Conservation (phyloP, 148 eudicot genomes). For the Agrostemma githago region DNA sequence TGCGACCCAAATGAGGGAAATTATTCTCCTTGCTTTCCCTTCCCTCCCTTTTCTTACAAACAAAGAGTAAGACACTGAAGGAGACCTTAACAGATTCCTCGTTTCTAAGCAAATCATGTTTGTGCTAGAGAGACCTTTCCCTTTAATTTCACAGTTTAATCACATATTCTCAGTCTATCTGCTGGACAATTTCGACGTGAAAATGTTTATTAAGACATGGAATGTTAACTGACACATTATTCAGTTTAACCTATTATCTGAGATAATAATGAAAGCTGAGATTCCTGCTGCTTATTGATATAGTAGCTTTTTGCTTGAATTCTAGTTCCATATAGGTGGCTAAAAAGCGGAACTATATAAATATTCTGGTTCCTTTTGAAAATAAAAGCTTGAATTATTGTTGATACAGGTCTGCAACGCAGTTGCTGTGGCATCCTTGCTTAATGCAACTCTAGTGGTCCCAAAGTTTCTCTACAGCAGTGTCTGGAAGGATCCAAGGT, state of each 20-base stretch:
- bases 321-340: not conserved
- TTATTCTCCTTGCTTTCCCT: not conserved
- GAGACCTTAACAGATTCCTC: not conserved
- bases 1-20: not conserved
- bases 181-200: conserved; percentile 5
- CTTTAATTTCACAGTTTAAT: not conserved
- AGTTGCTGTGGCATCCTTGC: conserved; percentile 83
- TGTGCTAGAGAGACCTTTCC: not conserved
- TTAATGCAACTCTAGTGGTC: conserved; percentile 84
- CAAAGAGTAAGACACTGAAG: not conserved
- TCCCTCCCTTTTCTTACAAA: not conserved
- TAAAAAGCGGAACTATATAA: not conserved
- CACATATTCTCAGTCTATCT: not conserved
- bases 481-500: conserved; percentile 98
- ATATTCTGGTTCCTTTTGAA: not conserved
- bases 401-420: conserved; percentile 83
- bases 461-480: conserved; percentile 88
- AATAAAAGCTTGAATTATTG: conserved; percentile 5
- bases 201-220: not conserved
- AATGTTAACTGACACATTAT: not conserved
- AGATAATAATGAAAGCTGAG: not conserved
- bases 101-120: not conserved
- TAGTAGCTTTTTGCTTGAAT: not conserved
- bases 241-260: not conserved
- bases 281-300: not conserved